phyloP scores from a whole-genome alignment of 2,329 filamentous ascomycete species.

The Colletotrichum sp. region DNA sequence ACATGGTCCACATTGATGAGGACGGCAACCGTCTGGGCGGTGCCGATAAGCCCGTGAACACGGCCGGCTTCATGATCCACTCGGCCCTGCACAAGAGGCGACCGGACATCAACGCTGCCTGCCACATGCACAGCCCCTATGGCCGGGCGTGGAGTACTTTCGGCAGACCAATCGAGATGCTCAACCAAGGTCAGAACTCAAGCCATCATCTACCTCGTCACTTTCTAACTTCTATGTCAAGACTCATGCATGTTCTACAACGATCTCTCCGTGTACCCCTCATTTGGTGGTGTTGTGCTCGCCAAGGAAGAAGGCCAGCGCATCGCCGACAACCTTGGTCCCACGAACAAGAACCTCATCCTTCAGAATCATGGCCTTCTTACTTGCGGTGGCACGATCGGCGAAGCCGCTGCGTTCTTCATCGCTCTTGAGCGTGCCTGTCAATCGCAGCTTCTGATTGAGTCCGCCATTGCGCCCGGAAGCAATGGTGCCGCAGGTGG shows the following conservation, averaged over 20 bases:
- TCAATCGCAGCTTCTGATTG: constrained; percentile 68
- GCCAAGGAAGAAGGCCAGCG: constrained; percentile 65
- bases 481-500: constrained; percentile 24
- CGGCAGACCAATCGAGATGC: constrained; percentile 67
- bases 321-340: constrained; percentile 66
- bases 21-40: constrained; percentile 66
- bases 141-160: constrained; percentile 72
- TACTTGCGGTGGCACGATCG: constrained; percentile 71
- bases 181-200: constrained; percentile 51
- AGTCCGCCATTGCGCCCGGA: constrained; percentile 54
- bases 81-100: constrained; percentile 66
- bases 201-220: too few relatives aligned
- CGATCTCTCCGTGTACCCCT: constrained; percentile 66
- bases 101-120: constrained; percentile 68
- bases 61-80: constrained; percentile 73
- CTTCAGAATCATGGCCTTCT: constrained; percentile 74
- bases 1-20: constrained; percentile 70
- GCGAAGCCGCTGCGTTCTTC: constrained; percentile 74
- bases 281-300: constrained; percentile 55
- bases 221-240: not conserved
- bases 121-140: constrained; percentile 67
- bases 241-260: constrained; percentile 68
- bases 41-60: constrained; percentile 62
- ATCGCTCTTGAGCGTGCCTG: constrained; percentile 71
- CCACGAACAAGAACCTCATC: constrained; percentile 62